Evolutionary conservation across 1,284 basidiomycete genomes (phyloP).

Genomic region (Rhodotorula sp.): DNA sequence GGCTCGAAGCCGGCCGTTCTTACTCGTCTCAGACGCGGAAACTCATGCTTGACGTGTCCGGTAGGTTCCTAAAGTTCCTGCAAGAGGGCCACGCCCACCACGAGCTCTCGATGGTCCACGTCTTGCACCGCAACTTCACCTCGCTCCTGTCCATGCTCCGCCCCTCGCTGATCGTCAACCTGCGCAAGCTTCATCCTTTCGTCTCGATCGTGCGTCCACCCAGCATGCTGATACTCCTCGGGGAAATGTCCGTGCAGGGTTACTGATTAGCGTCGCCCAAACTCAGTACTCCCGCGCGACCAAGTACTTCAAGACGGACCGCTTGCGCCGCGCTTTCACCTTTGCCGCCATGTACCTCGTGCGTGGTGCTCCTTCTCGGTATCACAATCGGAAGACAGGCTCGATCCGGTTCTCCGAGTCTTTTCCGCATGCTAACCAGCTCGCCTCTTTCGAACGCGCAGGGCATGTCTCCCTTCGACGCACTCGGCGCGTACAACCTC

Average conservation of each 20-base stretch:
- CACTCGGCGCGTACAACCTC: slow-evolving; percentile 58
- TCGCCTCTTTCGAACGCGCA: slow-evolving; percentile 35
- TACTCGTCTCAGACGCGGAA: not conserved
- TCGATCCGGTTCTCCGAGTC: not conserved
- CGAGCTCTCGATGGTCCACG: slow-evolving; percentile 53
- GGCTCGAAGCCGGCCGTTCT: not conserved
- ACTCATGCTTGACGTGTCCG: not conserved
- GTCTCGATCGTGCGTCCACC: slow-evolving; percentile 40
- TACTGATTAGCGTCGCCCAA: slow-evolving; percentile 26
- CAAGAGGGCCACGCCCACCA: slow-evolving; percentile 55
- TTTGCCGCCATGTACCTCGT: slow-evolving; percentile 54
- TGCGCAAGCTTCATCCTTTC: slow-evolving; percentile 51
- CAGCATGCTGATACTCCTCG: not conserved
- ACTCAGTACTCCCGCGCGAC: slow-evolving; percentile 52
- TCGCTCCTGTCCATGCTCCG: slow-evolving; percentile 53
- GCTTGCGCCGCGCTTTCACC: slow-evolving; percentile 55
- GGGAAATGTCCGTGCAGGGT: not conserved
- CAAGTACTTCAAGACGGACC: slow-evolving; percentile 56
- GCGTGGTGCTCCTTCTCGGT: too few relatives aligned
- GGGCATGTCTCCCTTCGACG: slow-evolving; percentile 58
- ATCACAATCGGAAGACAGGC: too few relatives aligned
- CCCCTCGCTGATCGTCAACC: slow-evolving; percentile 54
- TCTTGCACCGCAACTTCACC: slow-evolving; percentile 55
- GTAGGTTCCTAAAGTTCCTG: slow-evolving; percentile 52
- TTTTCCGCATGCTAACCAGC: not conserved